phyloP scores from a whole-genome alignment of 495 filamentous ascomycete species.

The Aspergillus coremiiformis region DNA sequence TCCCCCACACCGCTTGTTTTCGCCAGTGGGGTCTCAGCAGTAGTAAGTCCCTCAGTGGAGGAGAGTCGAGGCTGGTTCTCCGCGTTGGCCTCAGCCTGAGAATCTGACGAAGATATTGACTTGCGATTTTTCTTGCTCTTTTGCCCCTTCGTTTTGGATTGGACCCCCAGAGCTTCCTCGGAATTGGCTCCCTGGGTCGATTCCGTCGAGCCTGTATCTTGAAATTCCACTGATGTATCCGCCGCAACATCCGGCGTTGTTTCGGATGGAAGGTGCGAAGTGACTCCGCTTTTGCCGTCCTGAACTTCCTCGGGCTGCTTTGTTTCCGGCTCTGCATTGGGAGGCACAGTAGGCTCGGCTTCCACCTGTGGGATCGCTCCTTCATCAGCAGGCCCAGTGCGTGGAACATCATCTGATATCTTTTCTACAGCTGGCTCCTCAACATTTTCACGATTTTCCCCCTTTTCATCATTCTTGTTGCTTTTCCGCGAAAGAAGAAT shows the following conservation, averaged over 20 bases:
- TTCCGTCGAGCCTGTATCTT: not conserved
- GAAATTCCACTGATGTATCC: not conserved
- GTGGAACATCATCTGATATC: slow-evolving; percentile 32
- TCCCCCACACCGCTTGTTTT: slow-evolving; percentile 20
- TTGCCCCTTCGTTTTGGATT: slow-evolving; percentile 26
- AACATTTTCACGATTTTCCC: slow-evolving; percentile 27
- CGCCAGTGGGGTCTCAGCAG: slow-evolving; percentile 7
- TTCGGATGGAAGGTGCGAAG: not conserved
- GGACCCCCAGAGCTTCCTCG: slow-evolving; percentile 10
- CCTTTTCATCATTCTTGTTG: slow-evolving; percentile 24
- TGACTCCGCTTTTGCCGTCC: not conserved
- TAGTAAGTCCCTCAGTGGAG: slow-evolving; percentile 7
- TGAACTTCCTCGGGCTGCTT: not conserved
- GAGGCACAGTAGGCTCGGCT: not conserved
- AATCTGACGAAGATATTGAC: slow-evolving; percentile 1
- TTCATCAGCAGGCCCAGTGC: slow-evolving; percentile 44
- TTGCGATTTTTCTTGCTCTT: slow-evolving; percentile 31
- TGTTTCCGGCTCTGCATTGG: not conserved
- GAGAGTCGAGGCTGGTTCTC: slow-evolving; percentile 1
- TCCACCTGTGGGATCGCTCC: not conserved
- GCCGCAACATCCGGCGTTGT: not conserved
- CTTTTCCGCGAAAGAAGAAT: slow-evolving; percentile 9
- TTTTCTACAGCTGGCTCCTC: slow-evolving; percentile 1
- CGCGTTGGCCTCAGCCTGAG: slow-evolving; percentile 14
- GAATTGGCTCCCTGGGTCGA: not conserved